These are phyloP conservation scores for Baeospora myosura DNA, from an alignment of 1,284 basidiomycete species.

Conservation along the genomic window DNA sequence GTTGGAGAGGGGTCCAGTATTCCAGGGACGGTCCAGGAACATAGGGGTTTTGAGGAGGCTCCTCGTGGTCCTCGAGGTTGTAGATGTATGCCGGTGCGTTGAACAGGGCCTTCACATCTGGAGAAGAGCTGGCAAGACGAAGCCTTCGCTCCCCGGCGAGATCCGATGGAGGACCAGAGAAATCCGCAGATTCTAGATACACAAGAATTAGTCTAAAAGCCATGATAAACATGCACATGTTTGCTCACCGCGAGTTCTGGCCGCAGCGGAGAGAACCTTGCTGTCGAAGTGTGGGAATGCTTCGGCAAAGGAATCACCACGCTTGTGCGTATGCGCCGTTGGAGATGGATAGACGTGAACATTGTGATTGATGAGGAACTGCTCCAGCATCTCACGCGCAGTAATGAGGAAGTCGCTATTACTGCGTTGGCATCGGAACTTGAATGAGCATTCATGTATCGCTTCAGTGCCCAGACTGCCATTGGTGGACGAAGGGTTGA, in stretches of 20 bases:
- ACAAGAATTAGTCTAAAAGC: conserved; percentile 9
- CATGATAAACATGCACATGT: conserved; percentile 17
- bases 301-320: conserved; percentile 89
- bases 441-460: conserved; percentile 82
- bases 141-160: conserved; percentile 69
- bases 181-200: conserved; percentile 62
- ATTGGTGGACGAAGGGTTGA: conserved; percentile 42
- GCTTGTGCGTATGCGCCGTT: conserved; percentile 66
- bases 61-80: conserved; percentile 65
- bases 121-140: conserved; percentile 80
- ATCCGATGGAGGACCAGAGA: conserved; percentile 57
- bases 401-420: conserved; percentile 89
- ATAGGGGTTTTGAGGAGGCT: conserved; percentile 45
- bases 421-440: conserved; percentile 90
- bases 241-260: conserved; percentile 50
- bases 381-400: conserved; percentile 87
- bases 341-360: conserved; percentile 74
- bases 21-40: conserved; percentile 41
- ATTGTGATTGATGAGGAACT: conserved; percentile 82
- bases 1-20: conserved; percentile 71
- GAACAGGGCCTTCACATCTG: conserved; percentile 94
- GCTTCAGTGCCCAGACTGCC: conserved; percentile 37
- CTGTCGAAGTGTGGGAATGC: conserved; percentile 96
- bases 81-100: conserved; percentile 74
- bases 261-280: conserved; percentile 81